Evolutionary conservation across 164 flowering plant species (phyloP).

Genomic region (Echeveria elegans): DNA sequence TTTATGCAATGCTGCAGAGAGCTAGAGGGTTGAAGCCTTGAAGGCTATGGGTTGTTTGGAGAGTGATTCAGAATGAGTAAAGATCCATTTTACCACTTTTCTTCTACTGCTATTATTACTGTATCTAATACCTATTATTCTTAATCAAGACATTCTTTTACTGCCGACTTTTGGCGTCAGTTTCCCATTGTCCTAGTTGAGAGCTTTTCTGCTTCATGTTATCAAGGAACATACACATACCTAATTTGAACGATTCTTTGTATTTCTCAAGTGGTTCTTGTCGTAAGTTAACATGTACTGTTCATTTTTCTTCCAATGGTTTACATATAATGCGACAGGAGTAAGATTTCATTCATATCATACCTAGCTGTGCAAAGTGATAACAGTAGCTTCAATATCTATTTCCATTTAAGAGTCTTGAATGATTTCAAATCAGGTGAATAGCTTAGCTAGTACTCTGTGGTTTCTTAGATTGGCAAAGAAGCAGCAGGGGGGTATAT

Average conservation of each 20-base stretch:
- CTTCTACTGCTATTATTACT: neutral
- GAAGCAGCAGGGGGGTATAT: neutral
- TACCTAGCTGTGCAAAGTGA: too few species aligned
- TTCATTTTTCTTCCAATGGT: too few species aligned
- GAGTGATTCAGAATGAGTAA: neutral
- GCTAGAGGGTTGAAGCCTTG: neutral
- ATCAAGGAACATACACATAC: too few species aligned
- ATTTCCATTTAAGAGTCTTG: neutral
- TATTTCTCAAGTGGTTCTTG: too few species aligned
- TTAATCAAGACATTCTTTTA: neutral
- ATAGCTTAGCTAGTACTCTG: too few species aligned
- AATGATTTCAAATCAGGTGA: too few species aligned
- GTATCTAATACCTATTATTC: too few species aligned
- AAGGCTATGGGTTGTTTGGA: neutral
- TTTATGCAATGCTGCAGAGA: neutral
- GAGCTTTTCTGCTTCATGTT: neutral
- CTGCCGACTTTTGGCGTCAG: neutral
- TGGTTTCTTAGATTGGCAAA: neutral
- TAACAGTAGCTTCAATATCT: neutral
- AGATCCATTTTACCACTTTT: neutral
- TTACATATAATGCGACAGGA: too few species aligned
- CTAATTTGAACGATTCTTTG: too few species aligned
- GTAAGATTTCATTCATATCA: too few species aligned
- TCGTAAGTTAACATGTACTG: too few species aligned
- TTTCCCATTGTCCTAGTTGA: neutral